Evolutionary conservation across 2,329 filamentous ascomycete genomes (phyloP).

Genomic region (Colletotrichum viniferum): DNA sequence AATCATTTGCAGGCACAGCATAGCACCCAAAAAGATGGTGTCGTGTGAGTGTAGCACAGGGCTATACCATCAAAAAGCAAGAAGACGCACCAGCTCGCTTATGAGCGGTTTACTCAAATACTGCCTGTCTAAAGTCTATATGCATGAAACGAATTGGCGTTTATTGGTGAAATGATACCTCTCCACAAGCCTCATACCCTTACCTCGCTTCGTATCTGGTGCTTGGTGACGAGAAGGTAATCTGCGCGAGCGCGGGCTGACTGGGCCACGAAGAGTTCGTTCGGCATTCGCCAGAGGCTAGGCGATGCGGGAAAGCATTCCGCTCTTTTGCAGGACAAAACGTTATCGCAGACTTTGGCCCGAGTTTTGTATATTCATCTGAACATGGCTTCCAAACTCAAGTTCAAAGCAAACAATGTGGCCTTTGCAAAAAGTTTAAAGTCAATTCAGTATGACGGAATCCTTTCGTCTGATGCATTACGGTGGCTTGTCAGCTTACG

Average conservation of each 20-base stretch:
- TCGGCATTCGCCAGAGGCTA: background rate
- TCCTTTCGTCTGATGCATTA: background rate
- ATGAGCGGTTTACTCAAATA: background rate
- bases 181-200: background rate
- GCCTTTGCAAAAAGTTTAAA: background rate
- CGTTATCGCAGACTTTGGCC: background rate
- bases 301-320: background rate
- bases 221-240: background rate
- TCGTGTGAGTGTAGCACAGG: conserved; percentile 1
- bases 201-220: background rate
- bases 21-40: background rate
- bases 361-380: background rate
- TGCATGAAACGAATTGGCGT: background rate
- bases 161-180: conserved; percentile 5
- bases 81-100: conserved; percentile 1
- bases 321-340: background rate
- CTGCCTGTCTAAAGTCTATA: background rate
- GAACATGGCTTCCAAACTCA: background rate
- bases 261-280: background rate
- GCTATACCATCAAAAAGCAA: conserved; percentile 3
- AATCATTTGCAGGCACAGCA: background rate
- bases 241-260: background rate
- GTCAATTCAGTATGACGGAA: background rate
- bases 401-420: background rate
- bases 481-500: background rate